Evolutionary conservation across 352 stramenopile genomes (phyloP).

Genomic region (Pythium aristosporum): DNA sequence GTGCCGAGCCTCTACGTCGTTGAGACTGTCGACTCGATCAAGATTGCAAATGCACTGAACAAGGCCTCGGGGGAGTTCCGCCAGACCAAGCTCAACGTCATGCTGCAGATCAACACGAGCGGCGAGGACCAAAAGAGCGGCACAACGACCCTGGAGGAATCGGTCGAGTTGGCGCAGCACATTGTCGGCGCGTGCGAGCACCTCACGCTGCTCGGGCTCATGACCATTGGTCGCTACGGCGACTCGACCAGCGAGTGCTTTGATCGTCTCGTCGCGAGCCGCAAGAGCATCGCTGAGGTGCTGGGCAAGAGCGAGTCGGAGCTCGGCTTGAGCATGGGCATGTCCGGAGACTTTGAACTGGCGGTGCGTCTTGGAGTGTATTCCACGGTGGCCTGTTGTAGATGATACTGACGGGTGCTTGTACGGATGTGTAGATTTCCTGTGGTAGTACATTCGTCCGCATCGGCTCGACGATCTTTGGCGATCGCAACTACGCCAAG

Average conservation of each 20-base stretch:
- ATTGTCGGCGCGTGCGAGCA: constrained; percentile 89
- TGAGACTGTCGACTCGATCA: constrained; percentile 96
- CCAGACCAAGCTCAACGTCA: constrained; percentile 87
- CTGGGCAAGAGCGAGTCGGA: constrained; percentile 59
- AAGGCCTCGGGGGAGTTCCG: constrained; percentile 71
- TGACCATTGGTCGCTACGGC: constrained; percentile 97
- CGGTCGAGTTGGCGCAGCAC: constrained; percentile 76
- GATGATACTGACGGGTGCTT: not conserved
- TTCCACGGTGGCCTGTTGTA: no score
- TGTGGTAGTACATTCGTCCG: constrained; percentile 95
- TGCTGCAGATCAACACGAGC: constrained; percentile 98
- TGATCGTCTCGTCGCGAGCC: constrained; percentile 78
- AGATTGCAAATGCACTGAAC: constrained; percentile 96
- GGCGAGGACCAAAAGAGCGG: constrained; percentile 98
- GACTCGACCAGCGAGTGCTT: constrained; percentile 93
- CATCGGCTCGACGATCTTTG: constrained; percentile 98
- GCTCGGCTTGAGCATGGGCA: constrained; percentile 98
- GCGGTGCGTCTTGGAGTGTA: constrained; percentile 47
- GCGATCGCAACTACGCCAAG: constrained; percentile 89
- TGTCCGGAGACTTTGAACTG: constrained; percentile 98
- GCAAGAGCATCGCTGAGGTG: constrained; percentile 64
- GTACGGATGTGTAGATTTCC: constrained; percentile 68
- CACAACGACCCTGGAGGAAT: constrained; percentile 73
- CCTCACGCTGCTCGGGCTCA: constrained; percentile 95
- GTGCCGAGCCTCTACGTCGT: constrained; percentile 94